Percentiles rank a stretch among this genome's conserved stretches.
Conservation (phyloP, 148 eudicot genomes). For the Limonium bicolor region DNA sequence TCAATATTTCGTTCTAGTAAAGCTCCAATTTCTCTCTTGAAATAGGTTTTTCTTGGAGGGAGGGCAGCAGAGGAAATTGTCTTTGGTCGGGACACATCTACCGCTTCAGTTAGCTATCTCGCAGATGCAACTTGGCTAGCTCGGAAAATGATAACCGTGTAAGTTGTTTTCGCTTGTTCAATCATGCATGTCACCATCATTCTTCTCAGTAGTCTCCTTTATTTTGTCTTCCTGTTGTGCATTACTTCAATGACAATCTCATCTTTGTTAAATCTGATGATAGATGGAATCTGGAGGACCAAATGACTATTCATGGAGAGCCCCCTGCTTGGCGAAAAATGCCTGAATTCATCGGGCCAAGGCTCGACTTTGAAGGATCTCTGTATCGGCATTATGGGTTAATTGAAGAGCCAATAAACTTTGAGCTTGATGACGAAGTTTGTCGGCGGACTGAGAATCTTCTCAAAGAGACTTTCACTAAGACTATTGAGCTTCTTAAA, state of each 20-base stretch:
- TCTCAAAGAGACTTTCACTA: constrained; percentile 48
- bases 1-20: neutral
- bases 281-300: constrained; percentile 91
- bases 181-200: neutral
- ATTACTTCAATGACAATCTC: neutral
- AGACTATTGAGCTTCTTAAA: constrained; percentile 43
- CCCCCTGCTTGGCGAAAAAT: constrained; percentile 74
- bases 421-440: constrained; percentile 59
- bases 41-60: constrained; percentile 81
- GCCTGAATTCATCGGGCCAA: constrained; percentile 61
- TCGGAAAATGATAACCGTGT: constrained; percentile 81
- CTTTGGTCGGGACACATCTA: constrained; percentile 74
- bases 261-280: too few relatives aligned
- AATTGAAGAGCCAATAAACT: constrained; percentile 55
- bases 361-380: constrained; percentile 81
- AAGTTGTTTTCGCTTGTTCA: constrained; percentile 10
- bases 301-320: constrained; percentile 75
- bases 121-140: constrained; percentile 99
- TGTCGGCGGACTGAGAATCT: constrained; percentile 60
- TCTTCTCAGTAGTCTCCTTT: neutral
- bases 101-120: constrained; percentile 76
- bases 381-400: constrained; percentile 53
- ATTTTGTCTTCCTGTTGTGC: neutral
- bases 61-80: constrained; percentile 96
- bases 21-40: too few relatives aligned